Evolutionary conservation across 768 basidiomycete species (phyloP), one percentile per base, ranked within the genome.

Genomic region (Coprinellus micaceus): DNA sequence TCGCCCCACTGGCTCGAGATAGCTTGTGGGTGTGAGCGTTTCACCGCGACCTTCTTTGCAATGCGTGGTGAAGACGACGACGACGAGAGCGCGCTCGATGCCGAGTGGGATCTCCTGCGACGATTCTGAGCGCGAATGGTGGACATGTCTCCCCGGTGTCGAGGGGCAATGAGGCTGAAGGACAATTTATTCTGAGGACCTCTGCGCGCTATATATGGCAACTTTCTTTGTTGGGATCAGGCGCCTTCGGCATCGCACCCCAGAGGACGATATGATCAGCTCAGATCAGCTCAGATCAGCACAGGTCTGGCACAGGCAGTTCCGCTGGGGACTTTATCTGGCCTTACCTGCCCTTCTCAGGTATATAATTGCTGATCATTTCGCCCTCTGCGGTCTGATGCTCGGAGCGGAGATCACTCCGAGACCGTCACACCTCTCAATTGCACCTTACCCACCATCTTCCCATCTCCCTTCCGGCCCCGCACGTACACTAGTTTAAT

Each of bases 71-170:
- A 71, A 11, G 56, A 54, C 48, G 52, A 25, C 40, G 46, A 49
- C 24, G 49, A 54, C 30, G 36, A 49, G 25, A 37, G 45, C 30
- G n/a, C 57, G 70, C 70, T 72, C 66, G 36, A 74, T 19, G 77
- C 73, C 28, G 85, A 84, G 55, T 80, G 81, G 22, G 85, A 84
- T 63, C 83, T 70, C 37, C 77, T 76, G 52, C 82, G 81, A 62
- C 75, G 72, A 58, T 66, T 70, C 49, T 67, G 60, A 45, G 66
- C 59, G 54, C 67, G 67, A 41, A 68, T 57, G 51, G 74, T 76
- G 41, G 61, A 54, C 61, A 62, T 62, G 25, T 39, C n/a, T 43
- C 40, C 40, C 40, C 40, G n/a, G 40, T 7, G 40, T 9, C 36
- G 9, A 37, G 17, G 36, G 9, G 17, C 17, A 37, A 9, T 9